A percentile compares a stretch with the other conserved stretches of the same genome.
Evolutionary conservation across 441 rosid species (phyloP).

Genomic region (Populus hybrid): DNA sequence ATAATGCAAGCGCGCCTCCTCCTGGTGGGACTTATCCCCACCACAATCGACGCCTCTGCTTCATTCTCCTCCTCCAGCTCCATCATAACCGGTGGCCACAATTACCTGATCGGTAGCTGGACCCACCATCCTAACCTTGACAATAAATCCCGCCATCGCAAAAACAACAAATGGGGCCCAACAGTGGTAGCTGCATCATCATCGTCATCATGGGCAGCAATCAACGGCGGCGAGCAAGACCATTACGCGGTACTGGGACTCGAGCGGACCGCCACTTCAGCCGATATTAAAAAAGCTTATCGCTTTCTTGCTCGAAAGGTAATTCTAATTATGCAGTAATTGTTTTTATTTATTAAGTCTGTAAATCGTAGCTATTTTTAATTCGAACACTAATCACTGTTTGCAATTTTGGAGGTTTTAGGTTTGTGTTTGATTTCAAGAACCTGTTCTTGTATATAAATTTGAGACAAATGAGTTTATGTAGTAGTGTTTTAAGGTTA

Average conservation of each 20-base stretch:
- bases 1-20: conserved; percentile 62
- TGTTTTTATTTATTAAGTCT: not conserved
- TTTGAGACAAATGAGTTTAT: not conserved
- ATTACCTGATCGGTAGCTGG: conserved; percentile 16
- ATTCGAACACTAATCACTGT: not conserved
- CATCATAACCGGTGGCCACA: not conserved
- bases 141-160: conserved; percentile 19
- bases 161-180: conserved; percentile 14
- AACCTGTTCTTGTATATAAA: not conserved
- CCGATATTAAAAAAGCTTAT: conserved; percentile 76
- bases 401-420: not conserved
- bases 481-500: not conserved
- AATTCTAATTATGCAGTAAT: not conserved
- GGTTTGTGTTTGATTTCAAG: not conserved
- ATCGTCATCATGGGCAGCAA: conserved; percentile 32
- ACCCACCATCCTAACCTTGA: conserved; percentile 19
- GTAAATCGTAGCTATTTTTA: not conserved
- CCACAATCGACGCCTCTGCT: conserved; percentile 29
- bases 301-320: conserved; percentile 91
- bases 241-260: conserved; percentile 67
- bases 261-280: conserved; percentile 44
- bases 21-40: conserved; percentile 62
- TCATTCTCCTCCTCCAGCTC: conserved; percentile 17
- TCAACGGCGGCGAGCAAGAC: conserved; percentile 46
- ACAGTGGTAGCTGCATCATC: conserved; percentile 30